Evolutionary conservation across 2,329 filamentous ascomycete species (phyloP), one percentile per base, ranked within the genome.

Genomic region (Venturia effusa): DNA sequence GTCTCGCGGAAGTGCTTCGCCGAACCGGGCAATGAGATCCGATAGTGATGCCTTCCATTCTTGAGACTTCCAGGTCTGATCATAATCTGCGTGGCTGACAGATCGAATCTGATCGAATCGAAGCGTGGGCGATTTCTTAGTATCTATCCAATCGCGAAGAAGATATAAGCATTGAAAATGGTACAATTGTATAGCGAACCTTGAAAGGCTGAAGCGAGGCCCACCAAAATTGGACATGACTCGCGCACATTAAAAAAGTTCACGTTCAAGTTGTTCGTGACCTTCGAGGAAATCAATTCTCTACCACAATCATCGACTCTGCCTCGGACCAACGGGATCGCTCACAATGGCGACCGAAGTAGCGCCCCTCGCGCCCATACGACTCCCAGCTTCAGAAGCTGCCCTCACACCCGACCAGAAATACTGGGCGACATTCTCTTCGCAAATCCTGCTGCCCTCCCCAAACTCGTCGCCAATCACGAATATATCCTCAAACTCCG

Each of bases 391-490:
- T 67, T 90, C 90, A 61, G 92, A 92, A 64, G 87, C 88, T 48
- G 88, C 90, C 63, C 78, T 93, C 59, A 96, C 93, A 6, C 88
- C 92, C 39, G 94, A 99, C 79, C 92, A 97, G 78, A 84, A 88
- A 68, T 97, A 97, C 81, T 99, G 95, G 95, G 89, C 88, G 73
- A 88, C 89, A 15, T 99, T 99, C 81, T 92, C 90, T 78, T 94
- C 92, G 69, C 90, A 92, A 68, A 85, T 96, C 65, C 86, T 93
- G 66, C 87, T 97, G 67, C 90, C 94, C 57, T 96, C 93, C 67
- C 92, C 92, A 68, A 91, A 94, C 68, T 90, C 90, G 73, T 92
- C 89, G 74, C 89, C 91, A 57, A 85, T 99, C 71, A 96, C 92
- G 40, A 88, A 95, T 75, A 96, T 99, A 74, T 92, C 74, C 75